phyloP scores from a whole-genome alignment of 345 rosid species.

The Linum usitatissimum region DNA sequence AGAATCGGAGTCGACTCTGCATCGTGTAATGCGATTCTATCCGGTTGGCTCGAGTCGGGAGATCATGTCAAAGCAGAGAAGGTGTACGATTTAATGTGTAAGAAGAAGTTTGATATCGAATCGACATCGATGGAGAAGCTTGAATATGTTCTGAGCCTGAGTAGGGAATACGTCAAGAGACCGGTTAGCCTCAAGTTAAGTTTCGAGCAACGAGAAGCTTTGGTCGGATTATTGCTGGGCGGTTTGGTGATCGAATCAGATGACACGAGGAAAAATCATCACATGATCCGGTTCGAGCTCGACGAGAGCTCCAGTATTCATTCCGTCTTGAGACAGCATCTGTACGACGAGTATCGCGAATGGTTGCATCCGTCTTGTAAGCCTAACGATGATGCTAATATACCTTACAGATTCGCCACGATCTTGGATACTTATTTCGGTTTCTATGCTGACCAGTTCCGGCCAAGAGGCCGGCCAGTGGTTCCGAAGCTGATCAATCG shows the following conservation, averaged over 20 bases:
- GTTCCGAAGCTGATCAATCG: constrained; percentile 81
- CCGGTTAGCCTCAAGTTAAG: constrained; percentile 55
- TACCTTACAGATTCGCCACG: constrained; percentile 41
- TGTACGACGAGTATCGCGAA: constrained; percentile 52
- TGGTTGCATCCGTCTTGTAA: constrained; percentile 60
- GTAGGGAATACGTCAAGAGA: constrained; percentile 42
- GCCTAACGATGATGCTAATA: constrained; percentile 22
- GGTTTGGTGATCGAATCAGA: constrained; percentile 60
- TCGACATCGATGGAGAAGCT: constrained; percentile 48
- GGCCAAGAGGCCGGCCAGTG: constrained; percentile 43
- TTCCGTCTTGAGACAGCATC: constrained; percentile 43
- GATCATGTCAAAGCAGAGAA: constrained; percentile 48
- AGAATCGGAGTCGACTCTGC: constrained; percentile 40
- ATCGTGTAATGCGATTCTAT: constrained; percentile 56
- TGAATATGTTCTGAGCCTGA: constrained; percentile 42
- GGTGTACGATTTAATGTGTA: constrained; percentile 56
- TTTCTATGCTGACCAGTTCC: constrained; percentile 69
- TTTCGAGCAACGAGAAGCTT: constrained; percentile 67
- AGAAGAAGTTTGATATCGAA: constrained; percentile 53
- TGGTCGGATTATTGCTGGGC: constrained; percentile 79
- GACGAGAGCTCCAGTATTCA: constrained; percentile 40
- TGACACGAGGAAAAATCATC: constrained; percentile 36
- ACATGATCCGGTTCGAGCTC: constrained; percentile 51
- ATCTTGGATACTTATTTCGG: constrained; percentile 46
- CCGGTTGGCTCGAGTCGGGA: constrained; percentile 49